Base-by-base conservation (phyloP, 441 rosid genomes). In the Metrosideros polymorpha region DNA sequence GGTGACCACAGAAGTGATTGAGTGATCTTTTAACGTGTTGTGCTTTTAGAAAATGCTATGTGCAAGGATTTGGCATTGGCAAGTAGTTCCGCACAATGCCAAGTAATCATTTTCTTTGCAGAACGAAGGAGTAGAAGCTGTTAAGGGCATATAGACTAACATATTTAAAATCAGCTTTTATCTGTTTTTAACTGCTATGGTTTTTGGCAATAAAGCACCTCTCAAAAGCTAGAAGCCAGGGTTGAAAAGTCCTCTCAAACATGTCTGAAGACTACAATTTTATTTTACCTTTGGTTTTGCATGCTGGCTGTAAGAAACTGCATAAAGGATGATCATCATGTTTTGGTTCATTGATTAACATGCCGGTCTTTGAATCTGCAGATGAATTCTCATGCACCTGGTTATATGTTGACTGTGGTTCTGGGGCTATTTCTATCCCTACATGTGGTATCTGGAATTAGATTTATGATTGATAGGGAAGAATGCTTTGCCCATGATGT, bases 401-500 rank as follows among this genome's bases (percentile, higher is more conserved):
- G 71, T 85, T 59, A 86, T 45, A 84, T 77, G 57, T 56, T 87
- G 87, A 86, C 86, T 14, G 63, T 87, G 61, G 79, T 92, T 49
- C 83, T 93, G 89, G 94, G 88, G n/a, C 27, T 94, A 61, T 27
- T 91, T 19, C 90, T 50, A 50, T 86, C 79, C 84, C 90, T 87
- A 2, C 87, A 87, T 82, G 88, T 85, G 0, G 94, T 88, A 61
- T 85, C 77, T 43, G 98, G 93, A 51, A 93, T 94, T 86, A 93
- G 97, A 91, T 93, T 95, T 51, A 93, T 93, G 88, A 91, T 95
- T n/a, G 95, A 95, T 51, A 92, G 92, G 86, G 97, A 94, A 89
- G 98, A 95, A 84, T 95, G 98, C 83, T 91, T 94, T 90, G 91
- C 96, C 84, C 91, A 93, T 86, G 90, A 95, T 88, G 94, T 94